Evolutionary conservation across 1,139 yeast species (phyloP).

Genomic region (Wickerhamomyces sp.): DNA sequence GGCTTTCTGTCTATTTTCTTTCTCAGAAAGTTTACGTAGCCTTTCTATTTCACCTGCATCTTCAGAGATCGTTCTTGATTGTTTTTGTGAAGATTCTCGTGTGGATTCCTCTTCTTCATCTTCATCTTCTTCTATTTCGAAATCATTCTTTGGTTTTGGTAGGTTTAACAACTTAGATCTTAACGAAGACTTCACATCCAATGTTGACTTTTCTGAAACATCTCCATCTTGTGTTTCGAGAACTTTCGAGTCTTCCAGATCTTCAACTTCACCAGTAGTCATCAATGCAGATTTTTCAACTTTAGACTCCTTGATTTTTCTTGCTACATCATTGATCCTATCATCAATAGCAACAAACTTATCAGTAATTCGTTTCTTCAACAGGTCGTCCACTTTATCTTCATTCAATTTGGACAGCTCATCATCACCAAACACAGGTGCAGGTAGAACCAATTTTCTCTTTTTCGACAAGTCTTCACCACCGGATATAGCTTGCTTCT

Average conservation of each 20-base stretch:
- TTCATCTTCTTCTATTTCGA: constrained; percentile 41
- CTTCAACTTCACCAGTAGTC: constrained; percentile 49
- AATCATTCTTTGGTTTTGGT: constrained; percentile 56
- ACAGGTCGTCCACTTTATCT: constrained; percentile 21
- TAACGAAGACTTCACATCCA: constrained; percentile 1
- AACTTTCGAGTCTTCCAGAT: constrained; percentile 30
- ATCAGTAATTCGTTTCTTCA: constrained; percentile 16
- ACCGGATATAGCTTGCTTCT: constrained; percentile 26
- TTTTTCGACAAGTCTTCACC: constrained; percentile 44
- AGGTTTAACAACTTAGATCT: constrained; percentile 33
- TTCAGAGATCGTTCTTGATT: constrained; percentile 13
- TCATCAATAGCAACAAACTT: constrained; percentile 28
- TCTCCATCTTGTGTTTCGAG: background rate
- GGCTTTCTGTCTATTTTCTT: constrained; percentile 22
- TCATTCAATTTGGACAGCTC: constrained; percentile 30
- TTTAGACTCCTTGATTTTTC: constrained; percentile 20
- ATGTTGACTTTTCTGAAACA: background rate
- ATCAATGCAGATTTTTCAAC: constrained; percentile 39
- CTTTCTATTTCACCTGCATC: constrained; percentile 35
- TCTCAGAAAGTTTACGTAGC: constrained; percentile 19
- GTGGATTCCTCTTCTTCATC: constrained; percentile 22
- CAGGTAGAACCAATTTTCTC: constrained; percentile 50
- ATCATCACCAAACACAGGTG: constrained; percentile 36
- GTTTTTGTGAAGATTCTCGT: constrained; percentile 5
- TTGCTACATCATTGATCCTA: constrained; percentile 28